Evolutionary conservation across 1,284 basidiomycete species (phyloP).

Genomic region (Fomitopsis betulina): DNA sequence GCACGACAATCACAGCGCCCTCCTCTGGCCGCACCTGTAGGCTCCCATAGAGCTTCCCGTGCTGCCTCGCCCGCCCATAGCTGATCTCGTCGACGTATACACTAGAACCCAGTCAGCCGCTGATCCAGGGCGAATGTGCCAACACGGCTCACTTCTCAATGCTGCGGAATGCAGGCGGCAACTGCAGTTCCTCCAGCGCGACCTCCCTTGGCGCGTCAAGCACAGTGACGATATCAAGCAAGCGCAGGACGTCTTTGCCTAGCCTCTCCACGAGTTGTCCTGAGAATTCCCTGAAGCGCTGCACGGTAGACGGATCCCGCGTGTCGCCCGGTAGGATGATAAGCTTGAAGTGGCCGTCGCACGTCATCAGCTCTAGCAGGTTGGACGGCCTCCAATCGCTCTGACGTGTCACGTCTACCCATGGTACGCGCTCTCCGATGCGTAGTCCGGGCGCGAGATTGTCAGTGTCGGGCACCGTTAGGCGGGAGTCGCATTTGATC

Average conservation of each 20-base stretch:
- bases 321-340: not conserved
- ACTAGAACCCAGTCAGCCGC: not conserved
- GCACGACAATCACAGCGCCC: not conserved
- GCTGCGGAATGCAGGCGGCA: not conserved
- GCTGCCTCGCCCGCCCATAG: not conserved
- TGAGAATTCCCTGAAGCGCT: not conserved
- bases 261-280: not conserved
- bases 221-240: not conserved
- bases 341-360: not conserved
- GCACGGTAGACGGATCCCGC: not conserved
- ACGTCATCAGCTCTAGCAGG: not conserved
- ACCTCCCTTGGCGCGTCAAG: not conserved
- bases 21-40: not conserved
- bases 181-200: not conserved
- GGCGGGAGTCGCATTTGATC: not conserved
- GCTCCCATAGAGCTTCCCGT: not conserved
- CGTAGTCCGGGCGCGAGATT: not conserved
- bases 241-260: not conserved
- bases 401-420: not conserved
- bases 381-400: conserved; percentile 2
- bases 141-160: not conserved
- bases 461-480: not conserved
- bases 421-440: conserved; percentile 3
- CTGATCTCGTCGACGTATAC: not conserved
- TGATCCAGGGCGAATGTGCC: not conserved